Conservation (phyloP, 176 grass and related monocot species). For the Phragmites australis region DNA sequence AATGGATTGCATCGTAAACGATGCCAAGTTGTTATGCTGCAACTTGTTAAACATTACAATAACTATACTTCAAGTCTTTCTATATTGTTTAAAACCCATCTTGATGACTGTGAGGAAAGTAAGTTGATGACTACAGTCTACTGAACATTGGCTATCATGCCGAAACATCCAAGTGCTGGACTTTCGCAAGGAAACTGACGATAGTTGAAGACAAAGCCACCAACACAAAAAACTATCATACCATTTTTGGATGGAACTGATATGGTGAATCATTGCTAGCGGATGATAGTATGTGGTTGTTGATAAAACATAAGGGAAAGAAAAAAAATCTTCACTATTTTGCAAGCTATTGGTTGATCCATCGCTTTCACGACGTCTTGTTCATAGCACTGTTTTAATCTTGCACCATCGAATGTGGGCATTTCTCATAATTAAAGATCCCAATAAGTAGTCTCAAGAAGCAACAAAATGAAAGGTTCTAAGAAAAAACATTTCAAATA, state of each 20-base stretch:
- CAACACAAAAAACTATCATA: slow-evolving; percentile 13
- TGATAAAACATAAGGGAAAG: background rate
- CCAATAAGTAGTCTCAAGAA: background rate
- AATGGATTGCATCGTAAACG: background rate
- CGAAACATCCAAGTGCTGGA: slow-evolving; percentile 4
- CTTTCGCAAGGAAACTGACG: slow-evolving; percentile 2
- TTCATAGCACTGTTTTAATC: slow-evolving; percentile 51
- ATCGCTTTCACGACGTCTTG: slow-evolving; percentile 30
- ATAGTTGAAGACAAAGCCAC: background rate
- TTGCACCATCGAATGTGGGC: background rate
- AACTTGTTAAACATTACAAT: background rate
- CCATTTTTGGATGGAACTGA: no score
- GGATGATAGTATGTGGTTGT: no score
- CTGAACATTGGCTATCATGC: background rate
- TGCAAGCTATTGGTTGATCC: background rate
- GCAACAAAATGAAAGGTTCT: background rate
- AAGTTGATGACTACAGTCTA: background rate
- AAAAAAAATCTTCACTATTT: background rate
- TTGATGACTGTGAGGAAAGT: slow-evolving; percentile 13
- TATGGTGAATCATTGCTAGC: no score
- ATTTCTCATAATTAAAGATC: background rate
- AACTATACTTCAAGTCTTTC: slow-evolving; percentile 12
- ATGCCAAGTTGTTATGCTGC: background rate
- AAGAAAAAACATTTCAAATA: background rate
- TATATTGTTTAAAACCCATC: slow-evolving; percentile 27